Evolutionary conservation across 495 filamentous ascomycete species (phyloP).

Genomic region (Beverwykella pulmonaria): DNA sequence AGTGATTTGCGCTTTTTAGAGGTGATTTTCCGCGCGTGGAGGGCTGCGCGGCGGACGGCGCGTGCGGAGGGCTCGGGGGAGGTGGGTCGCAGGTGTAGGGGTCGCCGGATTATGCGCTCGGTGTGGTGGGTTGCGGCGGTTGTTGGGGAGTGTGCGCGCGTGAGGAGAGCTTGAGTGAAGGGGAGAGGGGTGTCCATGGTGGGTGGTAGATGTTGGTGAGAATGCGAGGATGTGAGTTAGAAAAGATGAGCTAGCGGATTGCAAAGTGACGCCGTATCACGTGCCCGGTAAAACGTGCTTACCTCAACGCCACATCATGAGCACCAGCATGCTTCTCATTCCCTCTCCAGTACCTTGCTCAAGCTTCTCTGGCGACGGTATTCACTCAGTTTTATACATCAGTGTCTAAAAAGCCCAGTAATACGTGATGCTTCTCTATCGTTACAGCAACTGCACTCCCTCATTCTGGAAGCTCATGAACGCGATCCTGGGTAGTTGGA

Average conservation of each 20-base stretch:
- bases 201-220: neutral
- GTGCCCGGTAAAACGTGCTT: neutral
- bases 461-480: neutral
- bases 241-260: too few relatives aligned
- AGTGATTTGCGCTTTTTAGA: constrained; percentile 54
- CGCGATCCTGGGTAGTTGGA: neutral
- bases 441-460: neutral
- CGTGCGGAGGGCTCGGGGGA: constrained; percentile 52
- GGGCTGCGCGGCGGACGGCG: constrained; percentile 57
- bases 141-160: constrained; percentile 71
- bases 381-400: too few relatives aligned
- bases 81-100: constrained; percentile 75
- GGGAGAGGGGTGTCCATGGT: constrained; percentile 28
- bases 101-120: constrained; percentile 80
- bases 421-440: neutral
- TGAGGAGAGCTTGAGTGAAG: constrained; percentile 69
- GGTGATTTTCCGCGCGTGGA: constrained; percentile 59
- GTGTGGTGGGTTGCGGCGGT: constrained; percentile 70
- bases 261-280: neutral
- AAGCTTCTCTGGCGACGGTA: too few relatives aligned
- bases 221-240: neutral
- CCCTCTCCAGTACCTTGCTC: too few relatives aligned
- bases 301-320: too few relatives aligned
- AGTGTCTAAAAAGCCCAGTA: neutral
- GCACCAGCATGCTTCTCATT: too few relatives aligned